A percentile compares a stretch with the other conserved stretches of the same genome.
Evolutionary conservation across 768 basidiomycete species (phyloP).

Genomic region (Wakefieldia striispora): DNA sequence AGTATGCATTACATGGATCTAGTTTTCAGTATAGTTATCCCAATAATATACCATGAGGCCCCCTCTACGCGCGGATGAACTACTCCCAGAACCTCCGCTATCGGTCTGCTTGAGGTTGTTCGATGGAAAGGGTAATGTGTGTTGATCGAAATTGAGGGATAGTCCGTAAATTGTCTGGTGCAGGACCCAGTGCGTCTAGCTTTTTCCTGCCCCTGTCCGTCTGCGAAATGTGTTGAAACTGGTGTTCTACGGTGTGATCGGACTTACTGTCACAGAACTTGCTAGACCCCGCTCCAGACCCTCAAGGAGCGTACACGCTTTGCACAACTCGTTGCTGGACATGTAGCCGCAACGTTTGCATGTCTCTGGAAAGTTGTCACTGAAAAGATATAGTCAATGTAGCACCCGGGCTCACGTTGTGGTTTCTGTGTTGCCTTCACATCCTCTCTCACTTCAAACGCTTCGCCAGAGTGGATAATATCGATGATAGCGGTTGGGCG

Average conservation of each 20-base stretch:
- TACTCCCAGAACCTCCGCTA: background rate
- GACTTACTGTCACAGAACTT: slow-evolving; percentile 56
- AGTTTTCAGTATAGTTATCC: background rate
- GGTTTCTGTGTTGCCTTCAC: slow-evolving; percentile 80
- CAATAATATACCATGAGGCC: background rate
- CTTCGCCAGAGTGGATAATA: slow-evolving; percentile 95
- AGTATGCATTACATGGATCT: slow-evolving; percentile 1
- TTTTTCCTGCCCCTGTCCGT: slow-evolving; percentile 67
- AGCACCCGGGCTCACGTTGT: slow-evolving; percentile 61
- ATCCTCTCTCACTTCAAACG: slow-evolving; percentile 82
- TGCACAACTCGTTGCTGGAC: slow-evolving; percentile 95
- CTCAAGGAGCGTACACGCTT: slow-evolving; percentile 88
- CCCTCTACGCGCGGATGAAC: background rate
- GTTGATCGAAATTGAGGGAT: slow-evolving; percentile 67
- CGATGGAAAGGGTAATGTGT: slow-evolving; percentile 41
- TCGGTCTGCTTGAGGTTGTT: slow-evolving; percentile 26
- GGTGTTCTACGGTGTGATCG: background rate
- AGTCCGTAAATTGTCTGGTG: slow-evolving; percentile 68
- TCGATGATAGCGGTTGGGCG: slow-evolving; percentile 96
- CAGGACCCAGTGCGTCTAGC: slow-evolving; percentile 55
- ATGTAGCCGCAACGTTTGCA: slow-evolving; percentile 94
- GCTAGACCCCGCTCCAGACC: slow-evolving; percentile 86
- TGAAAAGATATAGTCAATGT: background rate
- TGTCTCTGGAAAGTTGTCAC: slow-evolving; percentile 53
- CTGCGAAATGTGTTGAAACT: slow-evolving; percentile 35